phyloP scores from a whole-genome alignment of 2,329 filamentous ascomycete species.

The Fusarium sp. region DNA sequence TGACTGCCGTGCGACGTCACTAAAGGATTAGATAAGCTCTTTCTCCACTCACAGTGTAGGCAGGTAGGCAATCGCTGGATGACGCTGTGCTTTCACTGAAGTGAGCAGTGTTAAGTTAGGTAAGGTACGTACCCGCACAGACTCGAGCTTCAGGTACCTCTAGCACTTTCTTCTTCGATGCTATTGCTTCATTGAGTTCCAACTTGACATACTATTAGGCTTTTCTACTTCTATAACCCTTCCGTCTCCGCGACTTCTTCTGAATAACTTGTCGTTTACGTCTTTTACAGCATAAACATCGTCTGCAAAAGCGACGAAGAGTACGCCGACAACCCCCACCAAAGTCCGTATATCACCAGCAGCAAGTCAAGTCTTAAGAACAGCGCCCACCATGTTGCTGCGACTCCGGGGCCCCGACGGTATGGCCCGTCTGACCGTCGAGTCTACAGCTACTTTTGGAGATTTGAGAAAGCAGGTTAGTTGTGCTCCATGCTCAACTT shows the following conservation, averaged over 20 bases:
- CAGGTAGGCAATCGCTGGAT: slow-evolving; percentile 46
- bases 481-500: slow-evolving; percentile 5
- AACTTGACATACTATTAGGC: slow-evolving; percentile 25
- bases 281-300: background rate
- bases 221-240: slow-evolving; percentile 11
- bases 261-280: background rate
- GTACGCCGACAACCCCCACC: slow-evolving; percentile 26
- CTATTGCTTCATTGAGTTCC: slow-evolving; percentile 36
- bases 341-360: slow-evolving; percentile 10
- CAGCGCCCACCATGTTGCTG: slow-evolving; percentile 73
- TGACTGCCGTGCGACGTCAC: slow-evolving; percentile 38
- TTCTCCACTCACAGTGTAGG: slow-evolving; percentile 1
- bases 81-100: slow-evolving; percentile 41
- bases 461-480: slow-evolving; percentile 67
- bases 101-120: slow-evolving; percentile 8
- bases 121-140: slow-evolving; percentile 24
- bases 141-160: slow-evolving; percentile 10
- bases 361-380: slow-evolving; percentile 14
- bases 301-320: slow-evolving; percentile 3
- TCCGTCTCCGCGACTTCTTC: background rate
- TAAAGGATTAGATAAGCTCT: slow-evolving; percentile 30
- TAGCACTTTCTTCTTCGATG: slow-evolving; percentile 15
- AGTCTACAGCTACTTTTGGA: slow-evolving; percentile 78
- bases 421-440: slow-evolving; percentile 86
- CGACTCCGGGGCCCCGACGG: slow-evolving; percentile 92